Evolutionary conservation across 176 grass and related monocot species (phyloP).

Genomic region (Alloteropsis semialata): DNA sequence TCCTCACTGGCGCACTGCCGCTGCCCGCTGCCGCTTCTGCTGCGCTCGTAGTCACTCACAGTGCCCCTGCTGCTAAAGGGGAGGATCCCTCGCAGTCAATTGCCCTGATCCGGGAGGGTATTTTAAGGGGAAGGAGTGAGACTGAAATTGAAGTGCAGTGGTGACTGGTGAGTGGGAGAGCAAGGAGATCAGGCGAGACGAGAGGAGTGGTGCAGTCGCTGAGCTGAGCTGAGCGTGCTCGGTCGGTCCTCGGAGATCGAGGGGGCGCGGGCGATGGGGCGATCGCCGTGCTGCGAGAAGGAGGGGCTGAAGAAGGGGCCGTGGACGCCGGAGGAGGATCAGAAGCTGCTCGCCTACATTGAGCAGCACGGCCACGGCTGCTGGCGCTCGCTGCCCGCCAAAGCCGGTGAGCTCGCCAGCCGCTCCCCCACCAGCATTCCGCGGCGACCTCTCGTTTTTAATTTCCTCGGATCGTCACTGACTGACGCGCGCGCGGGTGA

Average conservation of each 20-base stretch:
- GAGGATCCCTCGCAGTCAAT: conserved; percentile 45
- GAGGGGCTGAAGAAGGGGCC: conserved; percentile 90
- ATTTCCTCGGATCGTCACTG: not conserved
- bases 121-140: not conserved
- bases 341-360: conserved; percentile 95
- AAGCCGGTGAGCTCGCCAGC: conserved; percentile 29
- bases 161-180: not conserved
- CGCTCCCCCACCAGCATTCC: not conserved
- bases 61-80: not conserved
- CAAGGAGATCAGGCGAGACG: not conserved
- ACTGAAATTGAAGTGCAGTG: not conserved
- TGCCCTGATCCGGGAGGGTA: conserved; percentile 14
- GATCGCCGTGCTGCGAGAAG: conserved; percentile 96
- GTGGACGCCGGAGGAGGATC: conserved; percentile 94
- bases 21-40: not conserved
- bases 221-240: no score
- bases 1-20: conserved; percentile 27
- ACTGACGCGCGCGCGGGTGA: not conserved
- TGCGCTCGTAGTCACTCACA: not conserved
- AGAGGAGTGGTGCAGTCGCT: not conserved
- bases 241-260: not conserved
- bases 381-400: conserved; percentile 61
- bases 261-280: conserved; percentile 44
- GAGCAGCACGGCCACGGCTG: conserved; percentile 81
- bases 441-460: not conserved